Conservation (phyloP, 495 filamentous ascomycete genomes). For the Penicilliopsis zonata region DNA sequence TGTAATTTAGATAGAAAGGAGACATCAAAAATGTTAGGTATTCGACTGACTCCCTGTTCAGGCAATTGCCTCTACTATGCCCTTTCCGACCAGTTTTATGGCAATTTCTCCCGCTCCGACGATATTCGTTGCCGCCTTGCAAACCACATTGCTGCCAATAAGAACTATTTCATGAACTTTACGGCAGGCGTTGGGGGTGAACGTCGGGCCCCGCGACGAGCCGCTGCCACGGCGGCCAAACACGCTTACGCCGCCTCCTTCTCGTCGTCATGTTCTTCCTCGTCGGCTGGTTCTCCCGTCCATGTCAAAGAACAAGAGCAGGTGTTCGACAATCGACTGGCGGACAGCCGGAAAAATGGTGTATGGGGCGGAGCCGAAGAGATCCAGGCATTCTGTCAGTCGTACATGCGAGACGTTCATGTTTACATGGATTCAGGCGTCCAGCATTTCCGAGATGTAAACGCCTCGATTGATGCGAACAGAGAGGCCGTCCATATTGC, state of each 20-base stretch:
- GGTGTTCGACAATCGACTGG: constrained; percentile 50
- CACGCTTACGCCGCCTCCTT: constrained; percentile 8
- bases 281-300: constrained; percentile 21
- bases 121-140: constrained; percentile 51
- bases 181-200: constrained; percentile 47
- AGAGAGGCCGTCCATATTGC: constrained; percentile 49
- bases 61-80: constrained; percentile 73
- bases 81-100: constrained; percentile 63
- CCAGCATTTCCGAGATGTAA: constrained; percentile 32
- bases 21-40: too few species aligned
- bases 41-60: constrained; percentile 14
- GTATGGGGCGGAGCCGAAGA: constrained; percentile 65
- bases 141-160: constrained; percentile 47
- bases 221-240: constrained; percentile 28
- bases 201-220: constrained; percentile 52
- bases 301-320: constrained; percentile 46
- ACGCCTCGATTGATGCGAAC: constrained; percentile 28
- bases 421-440: constrained; percentile 45
- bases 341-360: constrained; percentile 46
- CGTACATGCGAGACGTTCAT: constrained; percentile 49
- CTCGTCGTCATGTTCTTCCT: constrained; percentile 19
- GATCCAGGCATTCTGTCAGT: constrained; percentile 54
- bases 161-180: constrained; percentile 55
- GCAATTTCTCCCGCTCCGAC: constrained; percentile 42
- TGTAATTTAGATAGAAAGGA: too few species aligned